Percentiles rank a stretch among this genome's conserved stretches.
phyloP scores from a whole-genome alignment of 345 rosid species.

The Rhizophora mangle region DNA sequence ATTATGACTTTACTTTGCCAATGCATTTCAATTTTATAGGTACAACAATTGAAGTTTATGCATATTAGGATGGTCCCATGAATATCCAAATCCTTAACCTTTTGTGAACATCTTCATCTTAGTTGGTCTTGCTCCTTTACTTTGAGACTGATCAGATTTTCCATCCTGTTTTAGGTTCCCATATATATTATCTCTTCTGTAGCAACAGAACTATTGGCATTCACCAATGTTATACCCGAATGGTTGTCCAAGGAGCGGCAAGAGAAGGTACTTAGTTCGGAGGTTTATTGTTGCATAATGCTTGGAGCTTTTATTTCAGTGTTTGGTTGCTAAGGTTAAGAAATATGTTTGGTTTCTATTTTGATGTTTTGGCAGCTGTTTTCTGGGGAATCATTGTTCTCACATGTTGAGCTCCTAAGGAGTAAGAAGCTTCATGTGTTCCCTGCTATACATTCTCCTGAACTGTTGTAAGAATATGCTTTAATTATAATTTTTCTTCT shows the following conservation, averaged over 20 bases:
- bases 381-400: slow-evolving; percentile 75
- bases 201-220: slow-evolving; percentile 77
- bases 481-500: neutral
- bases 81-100: too few species aligned
- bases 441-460: slow-evolving; percentile 71
- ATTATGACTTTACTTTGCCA: neutral
- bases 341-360: slow-evolving; percentile 9
- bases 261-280: slow-evolving; percentile 52
- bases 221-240: slow-evolving; percentile 68
- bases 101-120: neutral
- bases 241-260: slow-evolving; percentile 79
- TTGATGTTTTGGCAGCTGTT: slow-evolving; percentile 58
- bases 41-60: neutral
- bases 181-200: slow-evolving; percentile 65
- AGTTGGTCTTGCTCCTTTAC: neutral
- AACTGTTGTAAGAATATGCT: slow-evolving; percentile 54
- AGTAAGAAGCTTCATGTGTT: slow-evolving; percentile 56
- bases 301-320: slow-evolving; percentile 3
- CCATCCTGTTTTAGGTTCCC: slow-evolving; percentile 56
- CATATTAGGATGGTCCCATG: neutral
- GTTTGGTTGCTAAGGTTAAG: neutral
- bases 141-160: neutral
- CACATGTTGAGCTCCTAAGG: slow-evolving; percentile 53
- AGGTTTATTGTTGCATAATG: slow-evolving; percentile 9
- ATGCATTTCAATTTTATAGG: neutral